Evolutionary conservation across 768 basidiomycete species (phyloP), one percentile per base, ranked within the genome.

Genomic region (Leucocoprinus leucothites): DNA sequence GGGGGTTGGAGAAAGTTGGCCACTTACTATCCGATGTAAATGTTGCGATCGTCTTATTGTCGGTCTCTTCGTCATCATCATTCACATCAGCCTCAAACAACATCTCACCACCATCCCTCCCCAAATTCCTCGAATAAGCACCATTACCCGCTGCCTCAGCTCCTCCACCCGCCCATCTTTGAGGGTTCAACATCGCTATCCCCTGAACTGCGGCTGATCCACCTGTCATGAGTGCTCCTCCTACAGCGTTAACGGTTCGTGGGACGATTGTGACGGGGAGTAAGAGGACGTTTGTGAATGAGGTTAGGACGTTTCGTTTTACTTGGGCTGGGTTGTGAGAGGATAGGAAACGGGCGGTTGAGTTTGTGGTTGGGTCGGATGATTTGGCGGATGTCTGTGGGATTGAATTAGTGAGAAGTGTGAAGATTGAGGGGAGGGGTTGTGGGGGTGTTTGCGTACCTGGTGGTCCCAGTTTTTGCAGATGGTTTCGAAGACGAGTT

Each of bases 211-310:
- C 89, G 7, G 85, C 89, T 2, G 74, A 82, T 0, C 88, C 84
- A 3, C 89, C 89, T 0, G 87, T 85, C 48, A 85, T 80, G 28
- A 87, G 69, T 0, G 79, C 86, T 11, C 81, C 85, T 7, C 87
- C 86, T 7, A 89, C 85, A 3, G 78, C 83, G 13, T 84, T 83
- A 14, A 87, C 86, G 0, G 84, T 82, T 13, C 90, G 84, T 0
- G 96, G 96, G 1, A 98, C 94, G 66, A 98, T 96, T 1, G 95
- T 97, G 16, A 99, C 97, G 0, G 97, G 96, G 0, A 98, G 75
- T 0, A 98, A 74, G 5, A 99, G 84, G 1, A 93, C 81, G 57
- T 91, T 87, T 2, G 91, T 90, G 69, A 99, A 98, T 0, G 93
- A 91, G 0, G 93, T 88, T 1, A 98, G 79, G 7, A 98, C 91